Conservation (phyloP, 495 filamentous ascomycete genomes). For the Penicillium egyptiacum region DNA sequence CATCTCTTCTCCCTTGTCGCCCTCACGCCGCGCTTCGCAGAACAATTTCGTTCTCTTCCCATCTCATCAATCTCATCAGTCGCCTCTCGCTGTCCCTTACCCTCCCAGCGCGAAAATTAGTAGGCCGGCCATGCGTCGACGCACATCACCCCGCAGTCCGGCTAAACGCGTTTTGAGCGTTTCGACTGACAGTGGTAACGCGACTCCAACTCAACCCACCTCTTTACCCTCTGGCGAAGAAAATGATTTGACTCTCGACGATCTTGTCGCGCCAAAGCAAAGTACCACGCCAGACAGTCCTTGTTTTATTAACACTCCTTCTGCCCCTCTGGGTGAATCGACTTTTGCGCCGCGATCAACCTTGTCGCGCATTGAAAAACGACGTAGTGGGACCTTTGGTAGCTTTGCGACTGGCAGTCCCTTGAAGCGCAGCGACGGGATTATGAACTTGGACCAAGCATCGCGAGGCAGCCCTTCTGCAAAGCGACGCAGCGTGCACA, state of each 20-base stretch:
- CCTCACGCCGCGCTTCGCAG: conserved; percentile 46
- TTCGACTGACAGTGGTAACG: conserved; percentile 70
- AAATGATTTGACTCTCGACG: conserved; percentile 44
- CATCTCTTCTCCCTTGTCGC: conserved; percentile 53
- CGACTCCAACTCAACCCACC: conserved; percentile 44
- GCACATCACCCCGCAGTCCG: conserved; percentile 72
- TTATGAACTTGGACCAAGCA: conserved; percentile 79
- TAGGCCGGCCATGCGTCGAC: conserved; percentile 50
- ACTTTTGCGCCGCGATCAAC: conserved; percentile 49
- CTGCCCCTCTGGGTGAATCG: conserved; percentile 32
- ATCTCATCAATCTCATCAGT: conserved; percentile 45
- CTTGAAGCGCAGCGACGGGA: conserved; percentile 86
- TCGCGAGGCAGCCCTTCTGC: conserved; percentile 78
- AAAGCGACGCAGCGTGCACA: conserved; percentile 83
- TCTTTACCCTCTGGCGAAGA: conserved; percentile 52
- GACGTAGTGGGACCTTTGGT: conserved; percentile 48
- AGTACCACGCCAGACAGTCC: conserved; percentile 42
- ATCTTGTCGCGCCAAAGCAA: conserved; percentile 19
- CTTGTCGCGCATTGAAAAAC: conserved; percentile 47
- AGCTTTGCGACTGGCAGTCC: conserved; percentile 71
- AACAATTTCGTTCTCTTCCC: conserved; percentile 51
- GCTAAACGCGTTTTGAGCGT: conserved; percentile 71
- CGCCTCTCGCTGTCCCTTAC: conserved; percentile 55
- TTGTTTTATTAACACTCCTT: conserved; percentile 43
- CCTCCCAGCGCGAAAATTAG: conserved; percentile 51